These are phyloP conservation scores for Pythium brassicae DNA, from an alignment of 352 stramenopile species.

Conservation along the genomic window DNA sequence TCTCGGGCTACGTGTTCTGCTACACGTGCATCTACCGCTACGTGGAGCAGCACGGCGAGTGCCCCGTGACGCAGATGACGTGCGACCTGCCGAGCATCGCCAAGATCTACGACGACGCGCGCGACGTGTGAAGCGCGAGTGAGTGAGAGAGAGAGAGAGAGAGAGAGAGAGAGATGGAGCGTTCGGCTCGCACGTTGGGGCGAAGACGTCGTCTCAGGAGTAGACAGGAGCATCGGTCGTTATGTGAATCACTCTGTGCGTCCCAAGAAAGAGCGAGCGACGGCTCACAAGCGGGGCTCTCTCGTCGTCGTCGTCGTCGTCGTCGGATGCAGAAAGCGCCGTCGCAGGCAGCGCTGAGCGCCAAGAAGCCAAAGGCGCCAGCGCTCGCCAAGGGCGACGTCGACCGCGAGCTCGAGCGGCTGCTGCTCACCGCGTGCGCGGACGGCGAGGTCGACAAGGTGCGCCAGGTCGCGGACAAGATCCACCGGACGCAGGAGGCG, in stretches of 20 bases:
- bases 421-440: conserved; percentile 1
- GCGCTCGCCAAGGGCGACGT: neutral
- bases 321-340: neutral
- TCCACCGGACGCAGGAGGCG: conserved; percentile 3
- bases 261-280: neutral
- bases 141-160: neutral
- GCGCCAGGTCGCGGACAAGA: neutral
- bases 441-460: conserved; percentile 10
- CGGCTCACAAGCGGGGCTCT: neutral
- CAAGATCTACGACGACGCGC: conserved; percentile 83
- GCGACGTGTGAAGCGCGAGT: conserved; percentile 4
- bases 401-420: conserved; percentile 5
- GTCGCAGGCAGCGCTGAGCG: neutral
- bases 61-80: conserved; percentile 74
- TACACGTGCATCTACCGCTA: conserved; percentile 79
- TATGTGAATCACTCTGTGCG: too few species aligned
- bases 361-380: neutral
- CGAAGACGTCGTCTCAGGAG: neutral
- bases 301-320: too few species aligned
- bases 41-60: conserved; percentile 63
- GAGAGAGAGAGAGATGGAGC: neutral
- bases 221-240: neutral
- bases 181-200: too few species aligned
- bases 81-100: conserved; percentile 55
- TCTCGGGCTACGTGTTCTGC: conserved; percentile 82